These are phyloP conservation scores for Clonostachys rhizophaga DNA, from an alignment of 2,329 filamentous ascomycete genomes.

Conservation along the genomic window DNA sequence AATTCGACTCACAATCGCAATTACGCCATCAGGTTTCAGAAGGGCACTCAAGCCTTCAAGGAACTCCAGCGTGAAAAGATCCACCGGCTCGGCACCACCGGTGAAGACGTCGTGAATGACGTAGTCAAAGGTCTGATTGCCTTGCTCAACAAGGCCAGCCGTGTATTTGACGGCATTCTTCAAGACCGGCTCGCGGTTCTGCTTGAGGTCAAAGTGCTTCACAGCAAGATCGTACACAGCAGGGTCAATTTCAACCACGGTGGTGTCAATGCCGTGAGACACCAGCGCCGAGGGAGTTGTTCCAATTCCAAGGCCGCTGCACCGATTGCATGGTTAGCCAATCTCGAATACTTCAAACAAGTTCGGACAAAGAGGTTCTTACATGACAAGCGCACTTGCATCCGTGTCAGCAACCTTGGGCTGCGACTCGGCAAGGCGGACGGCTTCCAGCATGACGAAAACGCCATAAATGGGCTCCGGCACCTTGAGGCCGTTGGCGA, in stretches of 20 bases:
- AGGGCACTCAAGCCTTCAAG: constrained; percentile 65
- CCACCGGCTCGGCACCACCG: constrained; percentile 84
- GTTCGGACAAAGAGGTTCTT: constrained; percentile 25
- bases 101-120: constrained; percentile 98
- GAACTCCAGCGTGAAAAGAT: constrained; percentile 85
- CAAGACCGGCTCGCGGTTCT: constrained; percentile 75
- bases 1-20: constrained; percentile 69
- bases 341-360: neutral
- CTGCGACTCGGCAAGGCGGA: constrained; percentile 66
- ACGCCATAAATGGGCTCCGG: constrained; percentile 90
- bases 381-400: constrained; percentile 82
- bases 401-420: constrained; percentile 52
- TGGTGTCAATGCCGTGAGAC: constrained; percentile 84
- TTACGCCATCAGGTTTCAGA: constrained; percentile 72
- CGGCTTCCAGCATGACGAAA: constrained; percentile 93
- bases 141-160: constrained; percentile 31
- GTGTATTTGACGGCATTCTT: constrained; percentile 76
- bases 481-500: constrained; percentile 46
- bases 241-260: constrained; percentile 91
- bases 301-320: constrained; percentile 82
- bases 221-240: constrained; percentile 78
- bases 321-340: constrained; percentile 1
- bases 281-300: constrained; percentile 86
- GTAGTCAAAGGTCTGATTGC: constrained; percentile 68
- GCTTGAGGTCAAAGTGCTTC: constrained; percentile 76